These are phyloP conservation scores for Grosmannia huntii DNA, from an alignment of 2,329 filamentous ascomycete genomes.

Conservation along the genomic window DNA sequence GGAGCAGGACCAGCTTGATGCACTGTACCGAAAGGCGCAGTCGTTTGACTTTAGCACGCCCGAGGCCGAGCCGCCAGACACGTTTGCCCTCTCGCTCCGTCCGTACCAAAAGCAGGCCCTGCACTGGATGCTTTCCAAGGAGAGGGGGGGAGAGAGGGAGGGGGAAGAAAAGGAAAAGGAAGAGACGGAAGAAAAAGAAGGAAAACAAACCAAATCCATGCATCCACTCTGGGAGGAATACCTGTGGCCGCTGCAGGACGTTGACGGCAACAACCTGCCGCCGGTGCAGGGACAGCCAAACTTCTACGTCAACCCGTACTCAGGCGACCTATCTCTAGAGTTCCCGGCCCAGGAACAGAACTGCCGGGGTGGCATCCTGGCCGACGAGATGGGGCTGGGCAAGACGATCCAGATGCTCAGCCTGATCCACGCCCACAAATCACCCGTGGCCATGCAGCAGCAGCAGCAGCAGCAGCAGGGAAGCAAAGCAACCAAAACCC, in stretches of 20 bases:
- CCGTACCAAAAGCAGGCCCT: slow-evolving; percentile 94
- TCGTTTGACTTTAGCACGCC: slow-evolving; percentile 92
- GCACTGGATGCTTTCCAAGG: slow-evolving; percentile 93
- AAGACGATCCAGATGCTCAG: slow-evolving; percentile 99
- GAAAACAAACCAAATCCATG: slow-evolving; percentile 50
- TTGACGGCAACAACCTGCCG: slow-evolving; percentile 66
- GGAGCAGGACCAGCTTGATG: slow-evolving; percentile 89
- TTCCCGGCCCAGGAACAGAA: slow-evolving; percentile 92
- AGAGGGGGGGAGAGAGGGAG: slow-evolving; percentile 53
- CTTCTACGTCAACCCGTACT: slow-evolving; percentile 97
- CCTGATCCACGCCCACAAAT: slow-evolving; percentile 73
- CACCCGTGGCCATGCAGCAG: slow-evolving; percentile 31
- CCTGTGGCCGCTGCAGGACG: slow-evolving; percentile 73
- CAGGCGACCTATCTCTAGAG: slow-evolving; percentile 79
- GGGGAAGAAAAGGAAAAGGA: slow-evolving; percentile 23
- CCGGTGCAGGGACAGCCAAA: slow-evolving; percentile 49
- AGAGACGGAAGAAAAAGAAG: slow-evolving; percentile 28
- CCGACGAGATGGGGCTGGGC: slow-evolving; percentile 94
- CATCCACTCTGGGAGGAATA: slow-evolving; percentile 98
- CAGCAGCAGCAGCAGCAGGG: slow-evolving; percentile 9
- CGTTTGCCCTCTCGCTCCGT: slow-evolving; percentile 70
- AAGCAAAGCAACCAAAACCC: background rate
- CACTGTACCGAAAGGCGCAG: slow-evolving; percentile 89
- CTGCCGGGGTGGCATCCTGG: slow-evolving; percentile 83
- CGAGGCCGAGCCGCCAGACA: slow-evolving; percentile 67